Percentiles rank a stretch among this genome's conserved stretches.
phyloP scores from a whole-genome alignment of 2,329 filamentous ascomycete species.

The Alternaria postmessia region DNA sequence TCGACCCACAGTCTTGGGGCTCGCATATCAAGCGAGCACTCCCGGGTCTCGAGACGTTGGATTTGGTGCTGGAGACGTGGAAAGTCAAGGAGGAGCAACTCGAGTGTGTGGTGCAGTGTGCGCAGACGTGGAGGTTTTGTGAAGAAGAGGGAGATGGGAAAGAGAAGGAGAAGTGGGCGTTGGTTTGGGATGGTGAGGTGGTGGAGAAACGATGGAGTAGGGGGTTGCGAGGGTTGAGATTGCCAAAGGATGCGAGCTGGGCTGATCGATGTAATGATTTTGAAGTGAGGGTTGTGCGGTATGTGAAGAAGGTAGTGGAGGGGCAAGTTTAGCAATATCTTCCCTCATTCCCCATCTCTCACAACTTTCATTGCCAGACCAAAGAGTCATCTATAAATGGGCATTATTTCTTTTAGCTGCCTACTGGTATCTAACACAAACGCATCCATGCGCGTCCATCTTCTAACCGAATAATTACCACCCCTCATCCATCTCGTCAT shows the following conservation, averaged over 20 bases:
- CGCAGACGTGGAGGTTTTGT: constrained; percentile 39
- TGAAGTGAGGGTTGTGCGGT: constrained; percentile 18
- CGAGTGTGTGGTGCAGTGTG: constrained; percentile 37
- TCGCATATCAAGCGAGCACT: constrained; percentile 14
- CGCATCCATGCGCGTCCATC: too few species aligned
- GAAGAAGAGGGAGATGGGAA: background rate
- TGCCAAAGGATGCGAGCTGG: constrained; percentile 1
- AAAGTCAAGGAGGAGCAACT: constrained; percentile 32
- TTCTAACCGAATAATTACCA: too few species aligned
- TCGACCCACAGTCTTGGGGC: constrained; percentile 20
- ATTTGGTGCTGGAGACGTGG: constrained; percentile 40
- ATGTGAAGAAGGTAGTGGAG: background rate
- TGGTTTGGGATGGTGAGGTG: constrained; percentile 37
- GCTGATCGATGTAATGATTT: constrained; percentile 2
- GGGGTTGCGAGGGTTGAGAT: background rate
- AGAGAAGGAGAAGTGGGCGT: constrained; percentile 8
- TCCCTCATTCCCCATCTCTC: background rate
- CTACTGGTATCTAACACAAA: too few species aligned
- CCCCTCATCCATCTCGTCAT: too few species aligned
- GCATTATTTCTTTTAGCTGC: too few species aligned
- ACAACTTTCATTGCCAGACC: too few species aligned
- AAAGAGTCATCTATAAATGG: too few species aligned
- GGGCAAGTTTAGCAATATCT: background rate
- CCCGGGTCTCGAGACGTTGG: constrained; percentile 29
- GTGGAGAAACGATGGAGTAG: constrained; percentile 23